Percentiles rank a stretch among this genome's conserved stretches.
phyloP scores from a whole-genome alignment of 2,329 filamentous ascomycete species.

The Botrytis squamosa region DNA sequence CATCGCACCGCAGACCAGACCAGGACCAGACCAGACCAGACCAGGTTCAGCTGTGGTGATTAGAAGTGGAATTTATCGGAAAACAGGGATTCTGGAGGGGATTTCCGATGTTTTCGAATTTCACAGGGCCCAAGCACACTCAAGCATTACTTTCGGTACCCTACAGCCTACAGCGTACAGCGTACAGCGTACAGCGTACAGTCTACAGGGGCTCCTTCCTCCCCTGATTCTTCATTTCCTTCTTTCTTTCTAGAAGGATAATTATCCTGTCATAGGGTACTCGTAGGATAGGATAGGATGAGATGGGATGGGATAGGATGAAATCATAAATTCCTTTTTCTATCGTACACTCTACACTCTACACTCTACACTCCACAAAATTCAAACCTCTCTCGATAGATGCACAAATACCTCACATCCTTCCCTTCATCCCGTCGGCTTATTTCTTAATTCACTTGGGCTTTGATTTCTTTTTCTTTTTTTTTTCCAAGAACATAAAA shows the following conservation, averaged over 20 bases:
- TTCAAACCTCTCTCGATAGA: background rate
- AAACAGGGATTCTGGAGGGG: slow-evolving; percentile 1
- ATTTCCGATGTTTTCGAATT: background rate
- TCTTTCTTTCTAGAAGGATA: slow-evolving; percentile 6
- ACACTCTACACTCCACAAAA: background rate
- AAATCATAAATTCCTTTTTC: background rate
- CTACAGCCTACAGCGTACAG: background rate
- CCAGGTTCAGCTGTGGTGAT: background rate
- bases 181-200: background rate
- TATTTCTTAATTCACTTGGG: background rate
- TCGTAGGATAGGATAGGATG: no score
- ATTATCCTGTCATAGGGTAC: no score
- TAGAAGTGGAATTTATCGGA: slow-evolving; percentile 5
- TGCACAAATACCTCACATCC: background rate
- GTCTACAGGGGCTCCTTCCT: background rate
- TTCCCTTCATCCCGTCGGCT: background rate
- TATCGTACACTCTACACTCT: no score
- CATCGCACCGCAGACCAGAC: background rate
- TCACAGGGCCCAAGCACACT: background rate
- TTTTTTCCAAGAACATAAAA: background rate
- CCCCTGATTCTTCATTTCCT: slow-evolving; percentile 6
- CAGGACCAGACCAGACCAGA: slow-evolving; percentile 1
- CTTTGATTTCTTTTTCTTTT: background rate
- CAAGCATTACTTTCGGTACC: background rate
- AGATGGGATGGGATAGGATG: background rate